phyloP scores from a whole-genome alignment of 2,329 filamentous ascomycete species.

The Pyricularia pennisetigena region DNA sequence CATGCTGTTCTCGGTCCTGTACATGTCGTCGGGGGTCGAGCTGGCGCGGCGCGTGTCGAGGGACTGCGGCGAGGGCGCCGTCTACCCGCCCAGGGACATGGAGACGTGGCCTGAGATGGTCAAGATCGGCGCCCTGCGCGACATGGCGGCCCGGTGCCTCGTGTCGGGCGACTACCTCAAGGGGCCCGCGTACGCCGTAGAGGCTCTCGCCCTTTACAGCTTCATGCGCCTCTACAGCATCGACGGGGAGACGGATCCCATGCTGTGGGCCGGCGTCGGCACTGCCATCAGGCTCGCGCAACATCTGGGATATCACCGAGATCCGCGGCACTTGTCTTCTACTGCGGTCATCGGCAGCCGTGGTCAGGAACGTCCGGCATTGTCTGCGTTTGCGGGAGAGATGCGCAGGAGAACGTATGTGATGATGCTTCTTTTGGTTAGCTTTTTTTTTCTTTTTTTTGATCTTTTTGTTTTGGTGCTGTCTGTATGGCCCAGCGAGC shows the following conservation, averaged over 20 bases:
- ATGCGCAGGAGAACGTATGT: constrained; percentile 28
- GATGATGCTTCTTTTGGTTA: neutral
- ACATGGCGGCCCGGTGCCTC: constrained; percentile 34
- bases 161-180: constrained; percentile 35
- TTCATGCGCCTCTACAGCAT: constrained; percentile 31
- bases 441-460: neutral
- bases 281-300: constrained; percentile 38
- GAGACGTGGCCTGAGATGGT: constrained; percentile 8
- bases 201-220: constrained; percentile 36
- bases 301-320: constrained; percentile 40
- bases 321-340: constrained; percentile 26
- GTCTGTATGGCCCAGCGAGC: neutral
- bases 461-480: neutral
- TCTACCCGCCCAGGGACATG: neutral
- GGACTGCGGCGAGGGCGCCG: constrained; percentile 20
- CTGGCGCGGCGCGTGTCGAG: constrained; percentile 10
- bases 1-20: constrained; percentile 36
- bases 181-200: constrained; percentile 34
- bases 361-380: neutral
- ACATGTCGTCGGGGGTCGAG: constrained; percentile 12
- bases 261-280: constrained; percentile 36
- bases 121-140: constrained; percentile 11
- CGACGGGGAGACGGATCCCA: constrained; percentile 18
- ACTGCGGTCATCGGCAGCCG: neutral
- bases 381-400: constrained; percentile 39